A percentile compares a stretch with the other conserved stretches of the same genome.
Conservation (phyloP, 441 rosid genomes). For the Hypseocharis bilobata region DNA sequence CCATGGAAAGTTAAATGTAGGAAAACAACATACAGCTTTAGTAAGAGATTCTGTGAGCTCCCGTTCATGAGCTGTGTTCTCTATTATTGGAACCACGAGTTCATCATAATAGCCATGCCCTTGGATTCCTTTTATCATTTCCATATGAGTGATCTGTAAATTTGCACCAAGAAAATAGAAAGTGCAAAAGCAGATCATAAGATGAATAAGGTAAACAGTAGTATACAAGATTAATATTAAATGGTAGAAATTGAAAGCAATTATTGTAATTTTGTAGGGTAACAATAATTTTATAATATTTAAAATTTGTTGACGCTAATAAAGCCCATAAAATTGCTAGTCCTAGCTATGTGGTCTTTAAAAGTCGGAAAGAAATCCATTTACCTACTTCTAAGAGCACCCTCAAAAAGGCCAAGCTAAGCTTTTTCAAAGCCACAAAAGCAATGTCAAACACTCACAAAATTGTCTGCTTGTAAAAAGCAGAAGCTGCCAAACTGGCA, state of each 20-base stretch:
- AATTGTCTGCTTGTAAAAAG: neutral
- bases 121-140: constrained; percentile 95
- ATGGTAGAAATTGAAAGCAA: constrained; percentile 3
- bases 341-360: neutral
- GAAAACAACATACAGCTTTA: constrained; percentile 53
- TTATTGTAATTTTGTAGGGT: neutral
- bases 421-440: neutral
- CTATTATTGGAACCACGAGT: constrained; percentile 89
- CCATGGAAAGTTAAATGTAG: neutral
- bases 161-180: constrained; percentile 4
- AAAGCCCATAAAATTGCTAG: neutral
- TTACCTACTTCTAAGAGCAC: neutral
- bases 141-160: constrained; percentile 84
- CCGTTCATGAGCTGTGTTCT: constrained; percentile 81
- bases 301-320: neutral
- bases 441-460: neutral
- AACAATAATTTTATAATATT: too few species aligned
- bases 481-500: neutral
- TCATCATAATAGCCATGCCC: constrained; percentile 94
- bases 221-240: neutral
- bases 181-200: constrained; percentile 15
- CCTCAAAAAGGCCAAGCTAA: neutral
- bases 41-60: constrained; percentile 87
- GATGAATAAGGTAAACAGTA: constrained; percentile 2
- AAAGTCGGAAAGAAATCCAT: neutral